Evolutionary conservation across 768 basidiomycete genomes (phyloP).

Genomic region (Russula earlei): DNA sequence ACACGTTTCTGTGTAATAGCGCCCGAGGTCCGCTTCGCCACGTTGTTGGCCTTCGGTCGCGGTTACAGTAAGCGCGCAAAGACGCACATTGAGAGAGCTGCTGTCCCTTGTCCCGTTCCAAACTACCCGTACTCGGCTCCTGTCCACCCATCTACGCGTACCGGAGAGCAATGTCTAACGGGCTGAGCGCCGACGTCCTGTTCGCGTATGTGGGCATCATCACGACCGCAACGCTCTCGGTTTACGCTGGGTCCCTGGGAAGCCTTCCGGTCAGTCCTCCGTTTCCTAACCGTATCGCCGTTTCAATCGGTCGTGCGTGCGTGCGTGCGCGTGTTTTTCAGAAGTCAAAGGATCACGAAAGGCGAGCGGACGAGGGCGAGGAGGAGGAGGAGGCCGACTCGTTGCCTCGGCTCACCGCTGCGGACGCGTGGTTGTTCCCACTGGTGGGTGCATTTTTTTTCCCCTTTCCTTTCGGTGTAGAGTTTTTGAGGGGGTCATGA

Average conservation of each 20-base stretch:
- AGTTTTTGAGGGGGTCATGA: background rate
- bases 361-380: slow-evolving; percentile 38
- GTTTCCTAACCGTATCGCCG: background rate
- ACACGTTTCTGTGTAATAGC: no score
- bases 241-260: slow-evolving; percentile 61
- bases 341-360: slow-evolving; percentile 16
- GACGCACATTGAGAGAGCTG: no score
- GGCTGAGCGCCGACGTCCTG: slow-evolving; percentile 47
- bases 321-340: slow-evolving; percentile 1
- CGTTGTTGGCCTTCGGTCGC: no score
- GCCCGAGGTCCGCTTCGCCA: no score
- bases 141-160: background rate
- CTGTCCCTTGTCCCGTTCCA: no score
- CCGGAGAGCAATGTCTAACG: slow-evolving; percentile 14
- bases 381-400: slow-evolving; percentile 41
- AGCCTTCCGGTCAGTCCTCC: slow-evolving; percentile 51
- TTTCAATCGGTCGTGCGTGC: background rate
- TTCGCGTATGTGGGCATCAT: slow-evolving; percentile 64
- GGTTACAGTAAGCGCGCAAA: no score
- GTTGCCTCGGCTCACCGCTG: slow-evolving; percentile 41
- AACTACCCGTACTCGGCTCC: no score
- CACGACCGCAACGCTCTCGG: slow-evolving; percentile 50
- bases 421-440: slow-evolving; percentile 69
- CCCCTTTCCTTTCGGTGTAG: background rate
- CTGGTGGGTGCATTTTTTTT: slow-evolving; percentile 38